phyloP scores from a whole-genome alignment of 2,329 filamentous ascomycete genomes.

The Colletotrichum australisinense region DNA sequence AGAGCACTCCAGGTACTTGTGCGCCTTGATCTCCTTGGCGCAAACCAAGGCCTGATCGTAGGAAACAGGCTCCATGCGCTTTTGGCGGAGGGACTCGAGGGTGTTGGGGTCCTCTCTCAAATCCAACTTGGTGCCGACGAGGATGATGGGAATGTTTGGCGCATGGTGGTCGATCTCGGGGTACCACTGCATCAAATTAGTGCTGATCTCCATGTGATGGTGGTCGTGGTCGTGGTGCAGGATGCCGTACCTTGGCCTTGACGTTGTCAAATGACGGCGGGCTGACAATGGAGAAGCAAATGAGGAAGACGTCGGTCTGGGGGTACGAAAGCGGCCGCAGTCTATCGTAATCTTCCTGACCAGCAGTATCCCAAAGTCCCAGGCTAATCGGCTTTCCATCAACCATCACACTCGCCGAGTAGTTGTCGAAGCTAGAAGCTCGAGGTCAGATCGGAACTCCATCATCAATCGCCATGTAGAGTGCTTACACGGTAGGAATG shows the following conservation, averaged over 20 bases:
- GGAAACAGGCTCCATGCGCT: conserved; percentile 96
- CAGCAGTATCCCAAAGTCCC: conserved; percentile 97
- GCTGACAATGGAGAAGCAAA: conserved; percentile 98
- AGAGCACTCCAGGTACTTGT: conserved; percentile 98
- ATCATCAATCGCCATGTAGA: neutral
- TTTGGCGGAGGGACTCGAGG: conserved; percentile 83
- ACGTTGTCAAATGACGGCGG: conserved; percentile 99
- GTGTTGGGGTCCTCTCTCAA: conserved; percentile 89
- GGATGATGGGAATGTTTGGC: conserved; percentile 93
- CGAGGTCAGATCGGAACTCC: conserved; percentile 2
- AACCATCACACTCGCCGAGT: conserved; percentile 98
- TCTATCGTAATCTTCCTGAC: conserved; percentile 98
- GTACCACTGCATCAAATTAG: conserved; percentile 76
- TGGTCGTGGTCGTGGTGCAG: neutral
- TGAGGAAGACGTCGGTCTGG: conserved; percentile 97
- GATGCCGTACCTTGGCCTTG: conserved; percentile 84
- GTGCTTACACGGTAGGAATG: conserved; percentile 92
- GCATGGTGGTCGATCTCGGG: conserved; percentile 98
- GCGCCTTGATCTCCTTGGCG: conserved; percentile 93
- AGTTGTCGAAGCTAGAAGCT: conserved; percentile 88
- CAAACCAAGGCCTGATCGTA: conserved; percentile 92
- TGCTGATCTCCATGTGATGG: conserved; percentile 3
- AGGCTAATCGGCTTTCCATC: conserved; percentile 98
- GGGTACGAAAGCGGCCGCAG: conserved; percentile 96
- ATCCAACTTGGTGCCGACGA: conserved; percentile 97